These are phyloP conservation scores for Candida vaughaniae DNA, from an alignment of 805 yeast genomes.

Conservation along the genomic window DNA sequence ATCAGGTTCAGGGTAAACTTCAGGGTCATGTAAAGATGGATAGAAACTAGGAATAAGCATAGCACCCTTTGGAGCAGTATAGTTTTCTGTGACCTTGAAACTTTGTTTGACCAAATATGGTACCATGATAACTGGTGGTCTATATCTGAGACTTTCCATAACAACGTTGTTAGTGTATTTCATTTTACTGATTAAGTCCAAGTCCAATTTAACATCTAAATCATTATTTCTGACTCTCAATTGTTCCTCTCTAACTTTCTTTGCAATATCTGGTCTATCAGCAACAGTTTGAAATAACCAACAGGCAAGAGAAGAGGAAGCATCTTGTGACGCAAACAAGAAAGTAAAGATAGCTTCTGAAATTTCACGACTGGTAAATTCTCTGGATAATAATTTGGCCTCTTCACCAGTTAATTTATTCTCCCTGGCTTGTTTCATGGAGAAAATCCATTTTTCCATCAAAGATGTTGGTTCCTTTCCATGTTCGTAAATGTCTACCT, in stretches of 20 bases:
- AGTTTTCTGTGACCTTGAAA: conserved; percentile 78
- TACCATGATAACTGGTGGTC: conserved; percentile 98
- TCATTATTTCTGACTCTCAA: conserved; percentile 77
- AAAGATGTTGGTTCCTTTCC: conserved; percentile 85
- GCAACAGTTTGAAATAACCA: conserved; percentile 97
- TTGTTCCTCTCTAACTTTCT: conserved; percentile 90
- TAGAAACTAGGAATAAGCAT: conserved; percentile 96
- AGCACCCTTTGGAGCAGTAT: conserved; percentile 94
- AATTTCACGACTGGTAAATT: conserved; percentile 85
- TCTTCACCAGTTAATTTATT: conserved; percentile 50
- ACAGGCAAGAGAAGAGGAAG: conserved; percentile 94
- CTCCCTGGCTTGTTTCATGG: conserved; percentile 74
- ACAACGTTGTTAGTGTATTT: conserved; percentile 86
- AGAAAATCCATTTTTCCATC: conserved; percentile 91
- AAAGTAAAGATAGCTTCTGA: conserved; percentile 96
- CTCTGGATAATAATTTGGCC: conserved; percentile 65
- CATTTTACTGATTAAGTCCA: conserved; percentile 84
- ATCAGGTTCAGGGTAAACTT: conserved; percentile 92
- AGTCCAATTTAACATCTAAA: conserved; percentile 55
- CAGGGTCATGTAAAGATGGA: conserved; percentile 97
- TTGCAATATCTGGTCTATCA: conserved; percentile 89
- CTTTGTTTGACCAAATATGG: conserved; percentile 89
- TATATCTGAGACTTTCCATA: conserved; percentile 85
- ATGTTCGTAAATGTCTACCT: conserved; percentile 63
- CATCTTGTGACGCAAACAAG: conserved; percentile 96